Percentiles rank a stretch among this genome's conserved stretches.
These are phyloP conservation scores for Daedaleopsis sinensis DNA, from an alignment of 768 basidiomycete species.

Conservation along the genomic window DNA sequence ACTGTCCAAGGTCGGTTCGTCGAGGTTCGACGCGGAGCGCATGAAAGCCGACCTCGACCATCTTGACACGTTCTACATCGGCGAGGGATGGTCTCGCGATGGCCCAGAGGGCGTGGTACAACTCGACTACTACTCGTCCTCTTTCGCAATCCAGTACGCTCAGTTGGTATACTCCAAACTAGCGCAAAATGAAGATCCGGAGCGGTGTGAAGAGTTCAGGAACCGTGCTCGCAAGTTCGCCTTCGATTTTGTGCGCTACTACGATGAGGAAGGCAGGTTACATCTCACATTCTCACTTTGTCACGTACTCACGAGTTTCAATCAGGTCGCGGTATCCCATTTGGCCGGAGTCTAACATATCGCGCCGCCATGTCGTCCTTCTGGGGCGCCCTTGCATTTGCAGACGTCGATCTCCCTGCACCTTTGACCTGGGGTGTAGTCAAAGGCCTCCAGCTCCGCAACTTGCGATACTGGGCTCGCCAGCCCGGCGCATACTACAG, in stretches of 20 bases:
- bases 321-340: slow-evolving; percentile 71
- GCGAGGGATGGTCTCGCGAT: slow-evolving; percentile 76
- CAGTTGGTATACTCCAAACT: slow-evolving; percentile 74
- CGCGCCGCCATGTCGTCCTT: slow-evolving; percentile 84
- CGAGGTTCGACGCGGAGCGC: slow-evolving; percentile 55
- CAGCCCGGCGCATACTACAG: slow-evolving; percentile 62
- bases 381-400: slow-evolving; percentile 75
- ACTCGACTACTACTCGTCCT: slow-evolving; percentile 78
- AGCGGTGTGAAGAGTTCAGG: slow-evolving; percentile 64
- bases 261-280: slow-evolving; percentile 64
- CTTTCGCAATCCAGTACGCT: slow-evolving; percentile 78
- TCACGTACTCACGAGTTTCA: background rate
- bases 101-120: slow-evolving; percentile 80
- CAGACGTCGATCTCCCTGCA: slow-evolving; percentile 66
- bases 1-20: slow-evolving; percentile 60
- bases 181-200: slow-evolving; percentile 61
- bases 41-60: slow-evolving; percentile 78
- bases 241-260: slow-evolving; percentile 74
- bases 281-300: background rate
- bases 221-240: slow-evolving; percentile 66
- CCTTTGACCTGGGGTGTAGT: slow-evolving; percentile 76
- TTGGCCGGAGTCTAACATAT: slow-evolving; percentile 76
- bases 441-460: slow-evolving; percentile 73
- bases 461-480: slow-evolving; percentile 71
- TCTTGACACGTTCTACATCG: slow-evolving; percentile 79